Conservation (phyloP, 2,329 filamentous ascomycete genomes). For the Sclerotinia nivalis region DNA sequence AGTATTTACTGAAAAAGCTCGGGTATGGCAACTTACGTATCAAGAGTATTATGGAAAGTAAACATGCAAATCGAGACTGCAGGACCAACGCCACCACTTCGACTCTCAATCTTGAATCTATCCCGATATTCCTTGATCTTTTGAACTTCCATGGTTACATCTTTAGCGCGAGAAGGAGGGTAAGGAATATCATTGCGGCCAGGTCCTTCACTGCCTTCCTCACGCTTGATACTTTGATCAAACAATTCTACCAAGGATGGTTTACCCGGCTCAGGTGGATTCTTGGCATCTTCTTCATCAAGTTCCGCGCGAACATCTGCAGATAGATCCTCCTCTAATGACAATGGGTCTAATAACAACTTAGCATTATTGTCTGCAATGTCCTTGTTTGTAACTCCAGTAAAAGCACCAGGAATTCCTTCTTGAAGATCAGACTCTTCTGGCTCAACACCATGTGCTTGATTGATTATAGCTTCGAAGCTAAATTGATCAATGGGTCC, state of each 20-base stretch:
- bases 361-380: slow-evolving; percentile 56
- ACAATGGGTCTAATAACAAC: slow-evolving; percentile 77
- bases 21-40: slow-evolving; percentile 60
- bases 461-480: slow-evolving; percentile 60
- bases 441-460: slow-evolving; percentile 59
- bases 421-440: slow-evolving; percentile 61
- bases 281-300: slow-evolving; percentile 77
- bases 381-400: slow-evolving; percentile 61
- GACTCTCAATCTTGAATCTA: slow-evolving; percentile 81
- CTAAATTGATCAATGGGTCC: slow-evolving; percentile 65
- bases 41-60: slow-evolving; percentile 95
- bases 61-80: slow-evolving; percentile 93
- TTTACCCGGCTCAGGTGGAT: slow-evolving; percentile 70
- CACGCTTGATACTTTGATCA: slow-evolving; percentile 83
- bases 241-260: slow-evolving; percentile 82
- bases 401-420: slow-evolving; percentile 62
- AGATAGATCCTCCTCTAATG: slow-evolving; percentile 79
- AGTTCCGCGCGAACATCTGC: slow-evolving; percentile 86
- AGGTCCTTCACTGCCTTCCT: slow-evolving; percentile 83
- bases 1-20: slow-evolving; percentile 17
- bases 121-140: slow-evolving; percentile 92
- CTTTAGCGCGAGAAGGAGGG: slow-evolving; percentile 82
- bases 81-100: slow-evolving; percentile 79
- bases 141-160: slow-evolving; percentile 92
- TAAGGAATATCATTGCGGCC: slow-evolving; percentile 78